Evolutionary conservation across 2,329 filamentous ascomycete genomes (phyloP), one percentile per base, ranked within the genome.

Genomic region (Xylaria sp.): DNA sequence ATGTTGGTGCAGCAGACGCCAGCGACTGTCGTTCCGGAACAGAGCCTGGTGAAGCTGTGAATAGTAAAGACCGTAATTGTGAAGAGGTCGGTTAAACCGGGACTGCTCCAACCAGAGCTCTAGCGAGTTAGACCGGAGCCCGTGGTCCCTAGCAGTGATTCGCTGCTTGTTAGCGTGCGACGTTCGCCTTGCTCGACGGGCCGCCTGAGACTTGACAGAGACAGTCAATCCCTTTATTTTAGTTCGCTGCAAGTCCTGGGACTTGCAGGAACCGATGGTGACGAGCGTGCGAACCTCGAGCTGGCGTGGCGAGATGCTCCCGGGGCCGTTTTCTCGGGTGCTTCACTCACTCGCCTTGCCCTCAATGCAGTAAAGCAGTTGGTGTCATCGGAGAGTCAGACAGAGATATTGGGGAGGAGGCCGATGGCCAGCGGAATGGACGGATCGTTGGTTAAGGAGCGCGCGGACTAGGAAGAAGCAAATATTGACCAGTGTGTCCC

Each of bases 381-480:
- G 29, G 8, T 34, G 29, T 34, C 29, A 34, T 34, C 16, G 29
- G 29, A 13, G 4, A 34, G 29, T 11, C 8, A 13, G 9, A 34
- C 3, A 34, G 11, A 11, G 29, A 34, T 7, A 34, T 4, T 7
- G 29, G 16, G 29, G 16, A 13, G 16, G 29, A 34, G 29, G 16
- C 29, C 16, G 29, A 13, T 34, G 29, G 11, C 29, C 29, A 34
- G 16, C 29, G 11, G 16, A 13, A 34, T 13, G 29, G 29, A 7
- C 22, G 20, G 29, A 17, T 45, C 21, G 53, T 50, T 52, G 45
- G 57, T 29, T 20, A 20, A 53, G 50, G 52, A 60, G 52, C 29
- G 39, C 55, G 53, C 29, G 5, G 3, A 56, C 56, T 56, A 50
- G 50, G 50, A 49, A 59, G 52, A 58, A 54, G 57, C 54, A 62